phyloP scores from a whole-genome alignment of 2,329 filamentous ascomycete genomes.

The Capronia americana region DNA sequence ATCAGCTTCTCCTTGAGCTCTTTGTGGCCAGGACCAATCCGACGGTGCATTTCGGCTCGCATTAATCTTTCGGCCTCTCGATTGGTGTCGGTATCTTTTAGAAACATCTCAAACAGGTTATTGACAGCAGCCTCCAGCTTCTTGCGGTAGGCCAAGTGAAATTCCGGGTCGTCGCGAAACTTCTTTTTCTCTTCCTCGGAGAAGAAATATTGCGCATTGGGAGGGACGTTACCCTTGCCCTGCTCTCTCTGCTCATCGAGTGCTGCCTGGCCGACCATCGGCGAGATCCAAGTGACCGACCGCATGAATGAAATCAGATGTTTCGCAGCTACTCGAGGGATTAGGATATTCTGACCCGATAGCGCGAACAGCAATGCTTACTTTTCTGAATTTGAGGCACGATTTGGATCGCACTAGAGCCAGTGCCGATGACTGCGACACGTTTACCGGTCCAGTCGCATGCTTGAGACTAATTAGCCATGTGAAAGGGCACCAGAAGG shows the following conservation, averaged over 20 bases:
- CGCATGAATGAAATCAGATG: slow-evolving; percentile 42
- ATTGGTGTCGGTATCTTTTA: slow-evolving; percentile 50
- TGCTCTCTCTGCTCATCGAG: slow-evolving; percentile 23
- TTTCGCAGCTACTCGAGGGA: too few species aligned
- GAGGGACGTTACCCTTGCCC: neutral
- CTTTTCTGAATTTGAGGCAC: slow-evolving; percentile 24
- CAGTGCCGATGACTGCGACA: slow-evolving; percentile 69
- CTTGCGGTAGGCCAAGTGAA: slow-evolving; percentile 52
- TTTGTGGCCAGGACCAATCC: slow-evolving; percentile 52
- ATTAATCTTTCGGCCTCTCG: slow-evolving; percentile 50
- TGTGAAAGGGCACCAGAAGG: too few species aligned
- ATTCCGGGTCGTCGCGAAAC: slow-evolving; percentile 51
- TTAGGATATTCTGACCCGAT: too few species aligned
- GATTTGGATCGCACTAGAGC: slow-evolving; percentile 66
- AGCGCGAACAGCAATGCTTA: too few species aligned
- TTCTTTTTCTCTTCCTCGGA: slow-evolving; percentile 37
- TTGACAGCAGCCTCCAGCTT: slow-evolving; percentile 54
- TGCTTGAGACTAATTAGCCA: too few species aligned
- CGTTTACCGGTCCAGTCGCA: slow-evolving; percentile 62
- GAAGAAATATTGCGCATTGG: slow-evolving; percentile 23
- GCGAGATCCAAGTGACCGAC: slow-evolving; percentile 41
- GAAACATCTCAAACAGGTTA: slow-evolving; percentile 52
- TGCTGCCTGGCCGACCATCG: slow-evolving; percentile 3
- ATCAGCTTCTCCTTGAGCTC: slow-evolving; percentile 48
- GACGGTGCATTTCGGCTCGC: slow-evolving; percentile 51